These are phyloP conservation scores for Lipomyces sp. DNA, from an alignment of 805 yeast species.

Conservation along the genomic window DNA sequence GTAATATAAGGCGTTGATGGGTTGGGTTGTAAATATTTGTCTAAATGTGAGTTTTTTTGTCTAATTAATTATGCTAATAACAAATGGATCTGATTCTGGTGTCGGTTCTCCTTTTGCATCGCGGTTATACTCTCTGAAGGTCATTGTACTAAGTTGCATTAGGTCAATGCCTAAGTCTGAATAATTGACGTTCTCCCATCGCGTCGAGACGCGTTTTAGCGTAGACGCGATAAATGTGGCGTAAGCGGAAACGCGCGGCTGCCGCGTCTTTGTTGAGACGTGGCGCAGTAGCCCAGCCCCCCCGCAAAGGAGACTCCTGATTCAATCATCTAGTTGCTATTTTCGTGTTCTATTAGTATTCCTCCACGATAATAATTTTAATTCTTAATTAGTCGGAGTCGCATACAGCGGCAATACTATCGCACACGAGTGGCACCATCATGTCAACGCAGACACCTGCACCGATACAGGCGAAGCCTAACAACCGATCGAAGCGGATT, in stretches of 20 bases:
- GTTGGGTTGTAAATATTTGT: not conserved
- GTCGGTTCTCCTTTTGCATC: no score
- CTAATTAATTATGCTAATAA: no score
- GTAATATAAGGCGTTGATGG: not conserved
- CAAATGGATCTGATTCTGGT: no score
- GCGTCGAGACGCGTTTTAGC: not conserved
- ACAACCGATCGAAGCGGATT: constrained; percentile 22
- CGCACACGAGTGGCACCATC: not conserved
- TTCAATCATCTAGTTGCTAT: not conserved
- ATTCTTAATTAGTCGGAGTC: not conserved
- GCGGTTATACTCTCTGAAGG: no score
- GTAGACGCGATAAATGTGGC: not conserved
- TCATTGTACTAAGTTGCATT: no score
- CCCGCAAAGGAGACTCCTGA: no score
- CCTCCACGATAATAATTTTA: not conserved
- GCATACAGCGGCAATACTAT: not conserved
- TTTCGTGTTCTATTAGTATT: no score
- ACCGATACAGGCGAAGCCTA: not conserved
- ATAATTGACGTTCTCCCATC: no score
- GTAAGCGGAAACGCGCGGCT: not conserved
- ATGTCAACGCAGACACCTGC: not conserved
- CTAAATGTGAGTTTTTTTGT: not conserved
- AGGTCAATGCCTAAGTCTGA: no score
- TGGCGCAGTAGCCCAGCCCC: not conserved
- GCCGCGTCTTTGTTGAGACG: not conserved